A percentile compares a stretch with the other conserved stretches of the same genome.
These are phyloP conservation scores for Ramaria sp. DNA, from an alignment of 768 basidiomycete species.

Conservation along the genomic window DNA sequence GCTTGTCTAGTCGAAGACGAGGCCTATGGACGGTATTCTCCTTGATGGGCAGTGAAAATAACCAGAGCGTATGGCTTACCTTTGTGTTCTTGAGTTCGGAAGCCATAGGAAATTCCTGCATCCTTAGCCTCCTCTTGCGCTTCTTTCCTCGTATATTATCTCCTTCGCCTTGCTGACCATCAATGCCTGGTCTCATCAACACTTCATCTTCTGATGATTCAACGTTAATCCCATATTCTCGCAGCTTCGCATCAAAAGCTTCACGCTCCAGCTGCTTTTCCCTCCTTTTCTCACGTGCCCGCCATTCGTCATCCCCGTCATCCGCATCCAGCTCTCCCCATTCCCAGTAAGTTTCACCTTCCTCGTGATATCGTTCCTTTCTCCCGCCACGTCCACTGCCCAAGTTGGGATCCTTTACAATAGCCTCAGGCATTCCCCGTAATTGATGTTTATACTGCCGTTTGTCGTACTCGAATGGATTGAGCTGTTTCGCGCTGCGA, in stretches of 20 bases:
- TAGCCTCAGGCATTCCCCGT: constrained; percentile 51
- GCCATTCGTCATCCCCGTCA: constrained; percentile 4
- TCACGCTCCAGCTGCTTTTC: background rate
- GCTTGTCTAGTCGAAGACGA: background rate
- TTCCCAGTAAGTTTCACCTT: constrained; percentile 1
- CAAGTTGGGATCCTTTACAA: constrained; percentile 31
- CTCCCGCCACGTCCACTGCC: background rate
- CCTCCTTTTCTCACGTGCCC: background rate
- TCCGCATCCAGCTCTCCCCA: constrained; percentile 3
- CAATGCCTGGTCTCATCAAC: constrained; percentile 12
- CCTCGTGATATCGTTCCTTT: constrained; percentile 1
- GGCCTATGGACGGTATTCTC: background rate
- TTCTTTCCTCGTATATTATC: background rate
- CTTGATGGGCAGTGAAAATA: background rate
- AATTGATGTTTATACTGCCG: constrained; percentile 41
- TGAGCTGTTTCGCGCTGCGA: constrained; percentile 44
- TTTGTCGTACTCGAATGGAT: constrained; percentile 53
- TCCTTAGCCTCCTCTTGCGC: background rate
- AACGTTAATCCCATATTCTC: background rate
- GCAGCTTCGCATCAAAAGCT: background rate
- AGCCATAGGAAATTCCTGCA: background rate
- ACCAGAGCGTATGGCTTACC: background rate
- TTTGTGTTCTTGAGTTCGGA: background rate
- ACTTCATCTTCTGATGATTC: background rate
- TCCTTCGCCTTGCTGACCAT: background rate